Percentiles rank a stretch among this genome's conserved stretches.
Evolutionary conservation across 306 rosid species (phyloP).

Genomic region (Glycine latifolia): DNA sequence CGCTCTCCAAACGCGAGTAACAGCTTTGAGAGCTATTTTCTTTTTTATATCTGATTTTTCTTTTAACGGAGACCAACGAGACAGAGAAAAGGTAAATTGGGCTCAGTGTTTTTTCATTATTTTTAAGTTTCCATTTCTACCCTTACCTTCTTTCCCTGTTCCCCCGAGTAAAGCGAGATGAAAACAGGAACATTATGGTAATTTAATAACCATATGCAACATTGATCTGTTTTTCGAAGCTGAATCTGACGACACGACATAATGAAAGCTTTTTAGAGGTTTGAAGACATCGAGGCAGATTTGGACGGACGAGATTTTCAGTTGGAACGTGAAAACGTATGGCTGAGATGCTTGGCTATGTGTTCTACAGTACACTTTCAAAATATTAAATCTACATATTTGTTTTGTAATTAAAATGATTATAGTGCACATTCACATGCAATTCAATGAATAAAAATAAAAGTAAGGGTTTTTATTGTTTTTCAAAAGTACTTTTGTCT

Average conservation of each 20-base stretch:
- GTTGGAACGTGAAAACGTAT: slow-evolving; percentile 20
- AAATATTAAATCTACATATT: too few relatives aligned
- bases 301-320: slow-evolving; percentile 57
- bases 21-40: slow-evolving; percentile 19
- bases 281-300: slow-evolving; percentile 63
- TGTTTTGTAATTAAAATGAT: too few relatives aligned
- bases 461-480: too few relatives aligned
- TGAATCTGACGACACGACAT: slow-evolving; percentile 81
- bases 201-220: slow-evolving; percentile 34
- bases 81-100: slow-evolving; percentile 59
- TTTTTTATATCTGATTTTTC: slow-evolving; percentile 38
- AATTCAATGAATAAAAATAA: too few relatives aligned
- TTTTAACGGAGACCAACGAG: slow-evolving; percentile 59
- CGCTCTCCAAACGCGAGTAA: slow-evolving; percentile 53
- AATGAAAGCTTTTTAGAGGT: slow-evolving; percentile 62
- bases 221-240: slow-evolving; percentile 70
- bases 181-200: slow-evolving; percentile 39
- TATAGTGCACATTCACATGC: too few relatives aligned
- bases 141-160: not conserved
- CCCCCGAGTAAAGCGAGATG: not conserved
- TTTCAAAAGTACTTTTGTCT: too few relatives aligned
- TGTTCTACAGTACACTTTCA: not conserved
- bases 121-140: not conserved
- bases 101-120: slow-evolving; percentile 51
- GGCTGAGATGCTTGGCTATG: slow-evolving; percentile 50